A percentile compares a stretch with the other conserved stretches of the same genome.
Conservation (phyloP, 148 eudicot genomes). For the Rhododendron griersonianum region DNA sequence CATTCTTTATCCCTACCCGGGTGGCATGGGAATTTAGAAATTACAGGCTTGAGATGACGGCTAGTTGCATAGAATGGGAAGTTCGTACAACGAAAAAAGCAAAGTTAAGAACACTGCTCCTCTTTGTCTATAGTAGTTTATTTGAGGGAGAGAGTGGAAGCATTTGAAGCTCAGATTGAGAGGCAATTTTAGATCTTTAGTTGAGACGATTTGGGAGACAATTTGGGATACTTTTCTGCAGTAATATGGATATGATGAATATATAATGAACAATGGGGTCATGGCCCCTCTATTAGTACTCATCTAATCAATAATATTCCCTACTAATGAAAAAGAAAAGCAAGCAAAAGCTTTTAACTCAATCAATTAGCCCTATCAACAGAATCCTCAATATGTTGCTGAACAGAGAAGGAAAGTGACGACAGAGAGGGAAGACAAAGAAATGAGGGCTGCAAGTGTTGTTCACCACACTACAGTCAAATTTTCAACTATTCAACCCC, state of each 20-base stretch:
- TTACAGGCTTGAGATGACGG: background rate
- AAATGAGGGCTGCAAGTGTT: background rate
- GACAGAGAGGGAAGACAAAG: background rate
- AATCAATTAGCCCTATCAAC: background rate
- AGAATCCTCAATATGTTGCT: background rate
- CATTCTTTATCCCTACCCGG: background rate
- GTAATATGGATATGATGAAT: background rate
- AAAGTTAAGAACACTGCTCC: background rate
- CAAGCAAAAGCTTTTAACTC: background rate
- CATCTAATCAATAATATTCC: background rate
- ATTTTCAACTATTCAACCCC: background rate
- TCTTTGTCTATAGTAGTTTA: background rate
- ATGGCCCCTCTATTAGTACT: background rate
- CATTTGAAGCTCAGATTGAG: background rate
- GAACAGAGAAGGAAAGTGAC: background rate
- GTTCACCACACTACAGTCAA: background rate
- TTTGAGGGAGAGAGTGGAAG: background rate
- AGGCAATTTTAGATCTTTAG: background rate
- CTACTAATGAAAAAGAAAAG: background rate
- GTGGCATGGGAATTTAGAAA: background rate
- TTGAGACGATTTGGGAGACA: background rate
- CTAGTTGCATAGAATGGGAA: background rate
- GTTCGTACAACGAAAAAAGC: background rate
- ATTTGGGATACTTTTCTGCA: slow-evolving; percentile 5
- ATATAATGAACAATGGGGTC: background rate